Conservation (phyloP, 768 basidiomycete species). For the Galerina sulciceps region DNA sequence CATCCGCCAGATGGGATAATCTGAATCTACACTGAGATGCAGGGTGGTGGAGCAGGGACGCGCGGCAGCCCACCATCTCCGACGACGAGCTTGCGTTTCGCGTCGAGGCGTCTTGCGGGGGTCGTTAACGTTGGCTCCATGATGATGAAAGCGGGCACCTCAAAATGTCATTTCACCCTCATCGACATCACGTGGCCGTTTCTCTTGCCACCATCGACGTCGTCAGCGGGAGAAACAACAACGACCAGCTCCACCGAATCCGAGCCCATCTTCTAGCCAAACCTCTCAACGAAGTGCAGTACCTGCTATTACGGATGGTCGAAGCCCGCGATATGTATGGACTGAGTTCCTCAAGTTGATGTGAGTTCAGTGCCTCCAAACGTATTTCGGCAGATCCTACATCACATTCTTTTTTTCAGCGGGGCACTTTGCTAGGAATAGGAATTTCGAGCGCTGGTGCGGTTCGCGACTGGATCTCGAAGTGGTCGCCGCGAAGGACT, state of each 20-base stretch:
- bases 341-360: slow-evolving; percentile 52
- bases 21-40: background rate
- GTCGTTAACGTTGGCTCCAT: slow-evolving; percentile 20
- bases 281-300: slow-evolving; percentile 41
- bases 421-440: background rate
- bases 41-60: slow-evolving; percentile 1
- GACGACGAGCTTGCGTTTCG: slow-evolving; percentile 87
- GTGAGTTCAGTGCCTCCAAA: background rate
- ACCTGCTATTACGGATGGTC: slow-evolving; percentile 68
- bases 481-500: slow-evolving; percentile 19
- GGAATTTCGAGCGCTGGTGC: slow-evolving; percentile 4
- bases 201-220: slow-evolving; percentile 15
- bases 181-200: slow-evolving; percentile 29
- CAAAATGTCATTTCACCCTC: slow-evolving; percentile 9
- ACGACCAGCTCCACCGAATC: slow-evolving; percentile 20
- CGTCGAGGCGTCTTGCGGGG: slow-evolving; percentile 63
- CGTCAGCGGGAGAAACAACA: slow-evolving; percentile 8
- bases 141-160: background rate
- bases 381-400: background rate
- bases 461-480: slow-evolving; percentile 9
- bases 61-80: slow-evolving; percentile 68
- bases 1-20: slow-evolving; percentile 60
- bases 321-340: slow-evolving; percentile 51
- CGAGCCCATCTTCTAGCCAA: slow-evolving; percentile 61
- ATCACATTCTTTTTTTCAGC: slow-evolving; percentile 18